These are phyloP conservation scores for Eucalyptus virginea DNA, from an alignment of 345 rosid genomes.

Conservation along the genomic window DNA sequence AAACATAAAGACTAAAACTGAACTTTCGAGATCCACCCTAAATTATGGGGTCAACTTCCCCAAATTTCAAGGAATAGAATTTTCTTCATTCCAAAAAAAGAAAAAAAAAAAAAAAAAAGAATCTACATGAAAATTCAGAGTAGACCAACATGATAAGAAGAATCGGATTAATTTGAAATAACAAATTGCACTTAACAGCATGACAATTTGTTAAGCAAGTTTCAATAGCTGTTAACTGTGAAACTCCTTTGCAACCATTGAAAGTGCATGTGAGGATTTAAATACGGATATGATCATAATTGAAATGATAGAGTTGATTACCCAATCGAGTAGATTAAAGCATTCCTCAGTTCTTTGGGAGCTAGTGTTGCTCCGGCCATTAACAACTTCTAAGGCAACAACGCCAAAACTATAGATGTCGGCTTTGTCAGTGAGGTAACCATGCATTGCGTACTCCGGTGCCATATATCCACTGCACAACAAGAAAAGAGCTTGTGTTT, in stretches of 20 bases:
- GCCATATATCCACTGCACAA: constrained; percentile 25
- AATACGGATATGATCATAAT: not conserved
- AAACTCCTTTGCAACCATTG: not conserved
- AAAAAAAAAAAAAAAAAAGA: not conserved
- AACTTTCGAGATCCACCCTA: not conserved
- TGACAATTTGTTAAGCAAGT: not conserved
- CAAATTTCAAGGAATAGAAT: not conserved
- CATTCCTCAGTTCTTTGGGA: not conserved
- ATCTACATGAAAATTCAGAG: not conserved
- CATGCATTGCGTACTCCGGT: constrained; percentile 25
- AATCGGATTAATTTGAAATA: no score
- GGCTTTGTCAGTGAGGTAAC: constrained; percentile 18
- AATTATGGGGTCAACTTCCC: not conserved
- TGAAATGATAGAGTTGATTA: not conserved
- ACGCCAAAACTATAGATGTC: constrained; percentile 28
- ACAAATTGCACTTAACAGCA: no score
- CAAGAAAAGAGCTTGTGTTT: not conserved
- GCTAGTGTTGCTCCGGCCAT: constrained; percentile 7
- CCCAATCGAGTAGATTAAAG: constrained; percentile 16
- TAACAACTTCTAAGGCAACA: constrained; percentile 17
- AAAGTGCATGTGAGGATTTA: not conserved
- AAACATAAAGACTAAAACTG: no score
- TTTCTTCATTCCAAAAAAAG: not conserved
- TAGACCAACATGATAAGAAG: no score
- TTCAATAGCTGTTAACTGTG: not conserved